Base-by-base conservation (phyloP, 768 basidiomycete species). In the Hortiboletus campestris region DNA sequence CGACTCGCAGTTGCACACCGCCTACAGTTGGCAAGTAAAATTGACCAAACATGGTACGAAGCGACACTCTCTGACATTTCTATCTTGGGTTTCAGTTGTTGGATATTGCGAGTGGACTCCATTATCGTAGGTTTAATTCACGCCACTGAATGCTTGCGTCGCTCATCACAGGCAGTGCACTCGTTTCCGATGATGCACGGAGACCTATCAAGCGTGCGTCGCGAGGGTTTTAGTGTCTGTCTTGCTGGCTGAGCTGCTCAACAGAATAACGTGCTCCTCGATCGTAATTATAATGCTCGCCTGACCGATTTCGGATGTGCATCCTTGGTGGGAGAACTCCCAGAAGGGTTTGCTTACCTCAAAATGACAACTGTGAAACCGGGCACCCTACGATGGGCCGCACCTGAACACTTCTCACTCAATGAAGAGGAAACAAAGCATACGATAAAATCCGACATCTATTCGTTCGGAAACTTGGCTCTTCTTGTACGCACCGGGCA, bases 181-280 rank as follows among this genome's bases (percentile, higher is more conserved):
- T 59, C 58, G 0, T 53, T 60, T 42, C 58, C 58, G 13, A 22
- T 59, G 25, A 25, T 53, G 20, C 58, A 59, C 12, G 58, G 51
- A 16, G 57, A 53, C 7, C 38, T 60, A 5, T 19, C 46, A 20
- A 42, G 51, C n/a, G 48, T 60, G 34, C 16, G 44, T 59, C 9
- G n/a, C 19, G 6, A 29, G 40, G 22, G 19, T n/a, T 8, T 9
- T 12, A 22, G 2, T 2, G 8, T 10, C 6, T 34, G 6, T n/a
- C 34, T 28, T 10, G 8, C 14, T 5, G 2, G 5, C 31, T 29
- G 4, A 38, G 2, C 17, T 10, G 25, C 8, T 5, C 25, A 6
- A 41, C 47, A 59, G 58, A 59, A 53, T 2, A 59, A 59, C 17
- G 46, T 59, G 22, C 57, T 59, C 28, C 52, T 60, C 14, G 47